Conservation (phyloP, 495 filamentous ascomycete species). For the Podospora pseudocomata region DNA sequence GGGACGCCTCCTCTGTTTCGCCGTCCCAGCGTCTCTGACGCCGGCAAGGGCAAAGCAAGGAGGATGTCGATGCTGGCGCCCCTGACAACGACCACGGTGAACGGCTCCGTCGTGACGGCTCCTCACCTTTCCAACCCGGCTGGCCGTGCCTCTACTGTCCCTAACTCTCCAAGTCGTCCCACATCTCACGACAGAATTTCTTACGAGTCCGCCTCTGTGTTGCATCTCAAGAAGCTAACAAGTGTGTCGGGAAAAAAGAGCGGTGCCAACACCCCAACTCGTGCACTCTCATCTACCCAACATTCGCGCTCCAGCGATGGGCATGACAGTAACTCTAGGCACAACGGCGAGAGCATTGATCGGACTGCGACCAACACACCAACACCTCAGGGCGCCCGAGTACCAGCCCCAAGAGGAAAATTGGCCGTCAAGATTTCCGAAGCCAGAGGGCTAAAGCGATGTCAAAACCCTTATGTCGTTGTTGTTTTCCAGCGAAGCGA, state of each 20-base stretch:
- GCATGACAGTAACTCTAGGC: conserved; percentile 41
- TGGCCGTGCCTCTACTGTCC: conserved; percentile 53
- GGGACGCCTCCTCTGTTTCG: conserved; percentile 30
- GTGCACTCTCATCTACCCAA: conserved; percentile 64
- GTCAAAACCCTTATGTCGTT: conserved; percentile 88
- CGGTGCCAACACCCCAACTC: conserved; percentile 81
- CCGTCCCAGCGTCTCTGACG: conserved; percentile 42
- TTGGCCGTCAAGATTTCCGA: conserved; percentile 83
- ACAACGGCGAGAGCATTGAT: conserved; percentile 31
- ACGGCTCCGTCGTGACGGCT: conserved; percentile 62
- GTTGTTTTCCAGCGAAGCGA: conserved; percentile 97
- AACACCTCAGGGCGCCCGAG: conserved; percentile 51
- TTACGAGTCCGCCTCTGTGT: conserved; percentile 55
- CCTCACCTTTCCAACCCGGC: conserved; percentile 73
- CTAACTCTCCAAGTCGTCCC: conserved; percentile 51
- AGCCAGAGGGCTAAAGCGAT: conserved; percentile 74
- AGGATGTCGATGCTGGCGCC: conserved; percentile 54
- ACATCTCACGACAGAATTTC: conserved; percentile 51
- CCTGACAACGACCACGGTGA: conserved; percentile 59
- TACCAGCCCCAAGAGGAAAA: conserved; percentile 81
- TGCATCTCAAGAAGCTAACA: conserved; percentile 86
- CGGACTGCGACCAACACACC: conserved; percentile 42
- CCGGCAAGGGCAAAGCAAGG: conserved; percentile 41
- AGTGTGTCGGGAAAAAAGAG: conserved; percentile 75
- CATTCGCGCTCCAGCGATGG: conserved; percentile 34